These are phyloP conservation scores for Phytophthora crassamura DNA, from an alignment of 352 stramenopile species.

Conservation along the genomic window DNA sequence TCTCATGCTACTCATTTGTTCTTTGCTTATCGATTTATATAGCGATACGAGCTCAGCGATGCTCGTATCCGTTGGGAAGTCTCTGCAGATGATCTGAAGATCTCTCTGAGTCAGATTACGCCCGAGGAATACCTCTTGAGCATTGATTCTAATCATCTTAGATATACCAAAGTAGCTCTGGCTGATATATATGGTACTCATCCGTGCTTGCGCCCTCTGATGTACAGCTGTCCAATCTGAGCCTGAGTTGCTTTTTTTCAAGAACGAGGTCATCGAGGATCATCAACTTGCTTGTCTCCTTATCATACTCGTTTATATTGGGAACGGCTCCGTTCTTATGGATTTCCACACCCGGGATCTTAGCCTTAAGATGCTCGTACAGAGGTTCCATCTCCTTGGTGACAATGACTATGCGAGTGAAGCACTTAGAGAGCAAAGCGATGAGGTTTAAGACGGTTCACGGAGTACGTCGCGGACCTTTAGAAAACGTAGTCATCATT, in stretches of 20 bases:
- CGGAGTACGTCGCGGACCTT: too few relatives aligned
- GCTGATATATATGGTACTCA: slow-evolving; percentile 27
- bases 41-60: slow-evolving; percentile 19
- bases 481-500: too few relatives aligned
- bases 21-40: slow-evolving; percentile 20
- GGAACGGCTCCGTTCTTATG: slow-evolving; percentile 8
- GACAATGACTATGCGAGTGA: slow-evolving; percentile 23
- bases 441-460: too few relatives aligned
- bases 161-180: too few relatives aligned
- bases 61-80: slow-evolving; percentile 14
- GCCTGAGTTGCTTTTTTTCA: slow-evolving; percentile 21
- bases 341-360: slow-evolving; percentile 17
- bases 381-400: slow-evolving; percentile 24
- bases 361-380: slow-evolving; percentile 28
- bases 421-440: slow-evolving; percentile 19
- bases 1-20: slow-evolving; percentile 19
- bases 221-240: slow-evolving; percentile 17
- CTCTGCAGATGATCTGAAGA: slow-evolving; percentile 13
- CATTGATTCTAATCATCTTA: slow-evolving; percentile 27
- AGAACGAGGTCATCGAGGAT: slow-evolving; percentile 26
- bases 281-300: slow-evolving; percentile 21
- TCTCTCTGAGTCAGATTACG: slow-evolving; percentile 21
- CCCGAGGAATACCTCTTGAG: slow-evolving; percentile 16
- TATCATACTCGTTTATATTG: slow-evolving; percentile 19
- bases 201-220: slow-evolving; percentile 10